Conservation (phyloP, 2,329 filamentous ascomycete genomes). For the Penicillium italicum region DNA sequence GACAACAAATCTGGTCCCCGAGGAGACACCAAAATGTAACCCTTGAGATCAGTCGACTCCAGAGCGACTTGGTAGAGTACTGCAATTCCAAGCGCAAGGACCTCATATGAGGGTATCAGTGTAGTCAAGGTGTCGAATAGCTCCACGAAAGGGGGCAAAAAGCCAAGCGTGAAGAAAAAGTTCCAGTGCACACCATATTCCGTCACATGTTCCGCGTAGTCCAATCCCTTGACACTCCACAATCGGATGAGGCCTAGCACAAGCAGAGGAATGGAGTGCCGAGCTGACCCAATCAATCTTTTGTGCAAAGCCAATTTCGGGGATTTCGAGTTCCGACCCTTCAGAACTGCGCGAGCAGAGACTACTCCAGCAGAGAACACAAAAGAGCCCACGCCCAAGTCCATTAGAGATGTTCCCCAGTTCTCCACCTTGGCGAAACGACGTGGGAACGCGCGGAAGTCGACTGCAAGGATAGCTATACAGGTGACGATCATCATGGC, state of each 20-base stretch:
- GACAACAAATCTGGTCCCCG: slow-evolving; percentile 70
- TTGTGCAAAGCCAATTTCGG: slow-evolving; percentile 43
- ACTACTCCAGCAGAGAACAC: slow-evolving; percentile 92
- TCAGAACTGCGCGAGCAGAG: slow-evolving; percentile 76
- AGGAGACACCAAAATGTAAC: slow-evolving; percentile 77
- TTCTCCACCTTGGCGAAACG: slow-evolving; percentile 97
- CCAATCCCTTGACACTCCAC: slow-evolving; percentile 84
- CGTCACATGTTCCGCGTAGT: slow-evolving; percentile 95
- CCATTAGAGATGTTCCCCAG: slow-evolving; percentile 99
- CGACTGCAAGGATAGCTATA: slow-evolving; percentile 89
- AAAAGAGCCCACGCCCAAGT: slow-evolving; percentile 94
- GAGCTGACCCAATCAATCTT: slow-evolving; percentile 64
- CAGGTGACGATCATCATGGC: slow-evolving; percentile 90
- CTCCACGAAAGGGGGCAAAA: slow-evolving; percentile 85
- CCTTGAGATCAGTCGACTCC: slow-evolving; percentile 72
- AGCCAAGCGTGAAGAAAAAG: slow-evolving; percentile 93
- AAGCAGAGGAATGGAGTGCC: slow-evolving; percentile 79
- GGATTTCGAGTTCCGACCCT: slow-evolving; percentile 56
- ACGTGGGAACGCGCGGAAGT: slow-evolving; percentile 88
- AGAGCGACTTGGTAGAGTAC: slow-evolving; percentile 71
- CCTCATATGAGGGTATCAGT: slow-evolving; percentile 71
- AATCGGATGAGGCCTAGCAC: slow-evolving; percentile 76
- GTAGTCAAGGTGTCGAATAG: slow-evolving; percentile 70
- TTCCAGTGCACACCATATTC: slow-evolving; percentile 99
- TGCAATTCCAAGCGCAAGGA: slow-evolving; percentile 66